Conservation (phyloP, 169 alveolate genomes). For the Eimeria acervulina region DNA sequence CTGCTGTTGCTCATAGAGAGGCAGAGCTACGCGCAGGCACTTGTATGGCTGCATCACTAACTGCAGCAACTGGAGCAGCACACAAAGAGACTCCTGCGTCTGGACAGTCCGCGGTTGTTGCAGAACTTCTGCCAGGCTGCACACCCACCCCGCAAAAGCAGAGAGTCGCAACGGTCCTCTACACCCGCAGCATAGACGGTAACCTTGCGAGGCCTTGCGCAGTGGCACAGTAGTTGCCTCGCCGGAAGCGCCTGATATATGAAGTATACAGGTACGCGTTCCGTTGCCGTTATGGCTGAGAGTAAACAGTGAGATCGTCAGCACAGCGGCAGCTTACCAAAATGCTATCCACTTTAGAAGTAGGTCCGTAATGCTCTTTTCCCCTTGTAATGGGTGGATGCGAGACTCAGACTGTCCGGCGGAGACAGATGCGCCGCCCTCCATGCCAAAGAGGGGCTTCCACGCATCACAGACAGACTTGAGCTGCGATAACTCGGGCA, state of each 20-base stretch:
- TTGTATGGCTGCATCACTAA: conserved; percentile 74
- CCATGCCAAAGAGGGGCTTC: conserved; percentile 52
- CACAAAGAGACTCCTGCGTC: conserved; percentile 49
- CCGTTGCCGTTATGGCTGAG: neutral
- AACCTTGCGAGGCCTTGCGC: neutral
- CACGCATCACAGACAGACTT: conserved; percentile 29
- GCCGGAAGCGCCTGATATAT: neutral
- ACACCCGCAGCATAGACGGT: neutral
- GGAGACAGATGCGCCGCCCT: neutral
- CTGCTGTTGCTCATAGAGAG: conserved; percentile 78
- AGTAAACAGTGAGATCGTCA: neutral
- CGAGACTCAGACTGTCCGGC: neutral
- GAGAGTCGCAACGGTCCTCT: no score
- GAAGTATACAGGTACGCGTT: neutral
- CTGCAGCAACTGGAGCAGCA: conserved; percentile 71
- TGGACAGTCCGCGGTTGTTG: conserved; percentile 66
- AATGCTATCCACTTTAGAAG: conserved; percentile 61
- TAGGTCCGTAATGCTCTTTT: conserved; percentile 65
- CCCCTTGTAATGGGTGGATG: conserved; percentile 32
- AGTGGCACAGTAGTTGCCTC: neutral
- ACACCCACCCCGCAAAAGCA: conserved; percentile 6
- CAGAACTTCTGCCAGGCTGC: conserved; percentile 74
- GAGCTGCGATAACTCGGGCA: conserved; percentile 57
- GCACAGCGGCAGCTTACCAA: conserved; percentile 33
- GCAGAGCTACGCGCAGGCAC: conserved; percentile 39